A percentile compares a stretch with the other conserved stretches of the same genome.
These are phyloP conservation scores for Oryza punctata DNA, from an alignment of 176 grass and related monocot genomes.

Conservation along the genomic window DNA sequence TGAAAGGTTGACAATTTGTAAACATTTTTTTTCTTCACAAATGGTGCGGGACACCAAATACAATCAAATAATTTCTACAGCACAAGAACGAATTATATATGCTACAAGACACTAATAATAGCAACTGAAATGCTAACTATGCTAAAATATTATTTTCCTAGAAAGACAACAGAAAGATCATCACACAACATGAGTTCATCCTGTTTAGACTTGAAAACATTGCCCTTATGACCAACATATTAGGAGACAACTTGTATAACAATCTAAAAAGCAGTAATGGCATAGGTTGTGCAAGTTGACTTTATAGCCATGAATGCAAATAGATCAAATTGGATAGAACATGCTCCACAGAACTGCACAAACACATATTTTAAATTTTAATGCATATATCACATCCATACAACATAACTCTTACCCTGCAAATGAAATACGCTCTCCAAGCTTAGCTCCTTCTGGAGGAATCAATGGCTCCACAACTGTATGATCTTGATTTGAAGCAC, in stretches of 20 bases:
- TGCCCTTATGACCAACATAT: neutral
- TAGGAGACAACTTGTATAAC: slow-evolving; percentile 7
- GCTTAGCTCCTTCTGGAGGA: slow-evolving; percentile 86
- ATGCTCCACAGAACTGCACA: neutral
- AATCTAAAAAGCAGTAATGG: neutral
- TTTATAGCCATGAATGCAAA: neutral
- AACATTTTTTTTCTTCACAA: neutral
- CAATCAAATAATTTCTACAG: neutral
- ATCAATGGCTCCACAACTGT: slow-evolving; percentile 88
- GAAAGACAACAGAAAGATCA: neutral
- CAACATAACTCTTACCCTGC: slow-evolving; percentile 59
- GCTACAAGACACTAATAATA: neutral
- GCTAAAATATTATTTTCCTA: neutral
- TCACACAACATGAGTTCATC: neutral
- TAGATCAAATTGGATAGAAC: neutral
- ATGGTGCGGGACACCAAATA: neutral
- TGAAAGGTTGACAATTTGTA: neutral
- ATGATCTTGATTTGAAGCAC: slow-evolving; percentile 91
- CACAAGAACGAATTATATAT: neutral
- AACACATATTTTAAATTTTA: neutral
- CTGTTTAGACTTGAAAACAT: neutral
- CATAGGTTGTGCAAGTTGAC: neutral
- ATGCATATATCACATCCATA: neutral
- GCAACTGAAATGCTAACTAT: neutral
- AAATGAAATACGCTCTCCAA: slow-evolving; percentile 91